A percentile compares a stretch with the other conserved stretches of the same genome.
phyloP scores from a whole-genome alignment of 129 eudicot genomes.

The Helianthus tuberosus region DNA sequence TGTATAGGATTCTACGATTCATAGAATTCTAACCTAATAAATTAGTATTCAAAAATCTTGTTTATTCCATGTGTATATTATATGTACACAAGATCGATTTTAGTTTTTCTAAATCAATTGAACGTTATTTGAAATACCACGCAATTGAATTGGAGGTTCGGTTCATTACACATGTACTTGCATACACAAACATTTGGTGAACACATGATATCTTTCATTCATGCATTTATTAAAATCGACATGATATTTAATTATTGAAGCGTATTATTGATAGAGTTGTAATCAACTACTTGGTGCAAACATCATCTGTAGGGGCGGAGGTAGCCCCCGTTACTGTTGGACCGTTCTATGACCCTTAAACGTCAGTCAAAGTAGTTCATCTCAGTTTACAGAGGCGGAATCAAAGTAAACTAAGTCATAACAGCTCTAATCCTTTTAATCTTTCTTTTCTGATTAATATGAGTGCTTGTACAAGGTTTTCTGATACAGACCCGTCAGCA shows the following conservation, averaged over 20 bases:
- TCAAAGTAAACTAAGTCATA: no score
- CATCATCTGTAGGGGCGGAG: neutral
- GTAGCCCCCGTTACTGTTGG: no score
- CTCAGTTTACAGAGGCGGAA: no score
- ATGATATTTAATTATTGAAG: constrained; percentile 12
- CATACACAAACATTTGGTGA: neutral
- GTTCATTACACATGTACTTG: constrained; percentile 11
- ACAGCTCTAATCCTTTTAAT: no score
- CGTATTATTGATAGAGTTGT: constrained; percentile 5
- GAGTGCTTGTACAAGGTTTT: no score
- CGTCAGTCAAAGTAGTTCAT: no score
- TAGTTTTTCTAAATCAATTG: constrained; percentile 9
- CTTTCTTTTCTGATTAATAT: no score
- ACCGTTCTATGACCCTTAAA: no score
- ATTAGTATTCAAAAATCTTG: neutral
- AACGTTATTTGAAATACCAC: constrained; percentile 21
- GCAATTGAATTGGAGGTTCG: constrained; percentile 11
- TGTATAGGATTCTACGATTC: no score
- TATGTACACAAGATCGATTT: neutral
- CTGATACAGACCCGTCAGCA: no score
- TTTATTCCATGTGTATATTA: neutral
- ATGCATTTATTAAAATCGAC: constrained; percentile 13
- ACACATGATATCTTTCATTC: constrained; percentile 9
- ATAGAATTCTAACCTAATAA: no score
- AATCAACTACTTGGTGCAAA: neutral